Evolutionary conservation across 2,329 filamentous ascomycete species (phyloP), one percentile per base, ranked within the genome.

Genomic region (Myriosclerotinia curreyana): DNA sequence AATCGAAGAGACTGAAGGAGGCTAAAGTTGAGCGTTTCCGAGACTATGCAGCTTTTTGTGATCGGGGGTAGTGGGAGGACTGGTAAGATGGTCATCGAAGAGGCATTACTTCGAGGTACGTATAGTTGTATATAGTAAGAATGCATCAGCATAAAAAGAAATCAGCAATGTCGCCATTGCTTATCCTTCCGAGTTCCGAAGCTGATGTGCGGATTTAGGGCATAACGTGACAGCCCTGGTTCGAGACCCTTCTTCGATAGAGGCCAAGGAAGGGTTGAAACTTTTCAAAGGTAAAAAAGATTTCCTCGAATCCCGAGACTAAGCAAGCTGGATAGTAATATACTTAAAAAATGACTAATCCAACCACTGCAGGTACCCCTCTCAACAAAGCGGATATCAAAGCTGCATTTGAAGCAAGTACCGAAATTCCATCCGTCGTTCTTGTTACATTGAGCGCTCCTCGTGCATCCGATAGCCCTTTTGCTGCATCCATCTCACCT

Each of bases 1-100:
- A 34, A 17, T 15, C 6, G 17, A 50, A 22, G 3, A 48, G 14
- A 48, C n/a, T n/a, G 42, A n/a, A n/a, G 25, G 5, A 48, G 28
- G 55, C 42, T 38, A 28, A 36, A 38, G 14, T 15, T 25, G 36
- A 59, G n/a, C 8, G 42, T 36, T 59, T 17, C 55, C 25, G 20
- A 48, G 22, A 68, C 50, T 38, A 71, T 71, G 67, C 68, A 60
- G 49, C 49, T 82, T 67, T 77, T 83, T 64, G 34, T 66, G 48
- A 72, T 82, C 48, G 80, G 80, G 42, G 81, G 76, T 62, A 79
- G 74, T 56, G 80, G 81, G 63, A 79, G 77, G 56, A 81, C 79
- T 60, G 80, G 81, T 69, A 71, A 74, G 60, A 74, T 81, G 49
- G 74, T 79, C 62, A 73, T 81, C 55, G 66, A 76, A 28, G 75